Evolutionary conservation across 495 filamentous ascomycete genomes (phyloP).

Genomic region (Aspergillus sclerotiicarbonarius): DNA sequence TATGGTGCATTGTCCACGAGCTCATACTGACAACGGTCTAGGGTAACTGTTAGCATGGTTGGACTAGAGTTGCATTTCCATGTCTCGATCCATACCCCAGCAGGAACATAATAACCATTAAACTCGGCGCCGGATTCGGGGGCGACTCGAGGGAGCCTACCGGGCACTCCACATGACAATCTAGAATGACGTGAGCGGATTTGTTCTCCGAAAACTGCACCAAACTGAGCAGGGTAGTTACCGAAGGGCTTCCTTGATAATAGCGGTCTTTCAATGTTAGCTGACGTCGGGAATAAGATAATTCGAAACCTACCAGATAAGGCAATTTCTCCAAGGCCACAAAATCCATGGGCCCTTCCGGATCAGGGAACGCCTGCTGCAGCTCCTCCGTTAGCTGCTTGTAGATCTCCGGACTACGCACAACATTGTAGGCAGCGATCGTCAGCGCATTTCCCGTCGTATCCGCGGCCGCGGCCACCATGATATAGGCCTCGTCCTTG

Average conservation of each 20-base stretch:
- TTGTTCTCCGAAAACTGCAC: not conserved
- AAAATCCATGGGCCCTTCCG: constrained; percentile 19
- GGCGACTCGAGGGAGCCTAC: constrained; percentile 30
- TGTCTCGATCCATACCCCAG: constrained; percentile 18
- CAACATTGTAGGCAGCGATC: constrained; percentile 34
- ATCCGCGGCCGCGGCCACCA: constrained; percentile 36
- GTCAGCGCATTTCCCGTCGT: constrained; percentile 41
- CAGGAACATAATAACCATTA: constrained; percentile 24
- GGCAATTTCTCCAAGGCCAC: constrained; percentile 29
- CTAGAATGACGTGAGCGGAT: constrained; percentile 12
- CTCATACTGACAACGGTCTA: constrained; percentile 28
- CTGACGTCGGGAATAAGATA: not conserved
- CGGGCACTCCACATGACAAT: constrained; percentile 27
- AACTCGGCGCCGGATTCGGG: constrained; percentile 25
- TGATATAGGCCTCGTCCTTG: constrained; percentile 31
- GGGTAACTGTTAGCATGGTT: not conserved
- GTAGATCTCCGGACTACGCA: constrained; percentile 31
- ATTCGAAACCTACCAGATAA: constrained; percentile 26
- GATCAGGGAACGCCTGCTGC: constrained; percentile 30
- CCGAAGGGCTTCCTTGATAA: constrained; percentile 32
- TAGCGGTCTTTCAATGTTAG: constrained; percentile 20
- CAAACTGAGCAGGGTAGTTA: constrained; percentile 1
- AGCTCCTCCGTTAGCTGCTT: constrained; percentile 30
- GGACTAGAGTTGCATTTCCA: not conserved
- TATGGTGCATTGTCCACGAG: constrained; percentile 34